Base-by-base conservation (phyloP, 306 rosid genomes). In the Lathyrus aphaca region DNA sequence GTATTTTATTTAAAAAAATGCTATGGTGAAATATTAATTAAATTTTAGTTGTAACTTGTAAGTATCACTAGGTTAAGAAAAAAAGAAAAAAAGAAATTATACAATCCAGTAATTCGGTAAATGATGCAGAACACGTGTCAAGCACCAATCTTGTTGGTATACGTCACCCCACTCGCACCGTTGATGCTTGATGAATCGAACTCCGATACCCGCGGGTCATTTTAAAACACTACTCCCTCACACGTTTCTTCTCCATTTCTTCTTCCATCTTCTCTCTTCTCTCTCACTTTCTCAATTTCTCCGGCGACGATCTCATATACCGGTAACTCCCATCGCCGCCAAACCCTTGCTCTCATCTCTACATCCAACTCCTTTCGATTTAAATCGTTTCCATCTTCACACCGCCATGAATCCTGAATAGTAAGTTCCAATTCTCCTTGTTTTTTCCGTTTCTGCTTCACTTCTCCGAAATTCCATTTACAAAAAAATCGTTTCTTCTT, bases 381-480 rank as follows among this genome's bases (percentile, higher is more conserved):
- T 64, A 27, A 27, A 32, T 32, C 38, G 38, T 6, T 35, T 35
- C 39, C 39, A 35, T 7, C 79, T 74, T 60, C 67, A 12, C 69
- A 2, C 56, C 68, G 60, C 77, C 88, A 94, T 94, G 98, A 94
- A 87, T 85, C 97, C 98, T 72, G 98, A 94, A 81, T 94, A 94
- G 98, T 94, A 80, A 80, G 98, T 82, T 60, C 70, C 10, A 76
- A 71, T 73, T 69, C 53, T 53, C 6, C 18, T 54, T 11, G 6
- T 12, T 64, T 2, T 6, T 57, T 10, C 5, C 29, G 0, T 45
- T 30, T 64, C 30, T 37, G 21, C 75, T 67, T 75, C 46, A 74
- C 30, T 77, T 79, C 7, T 13, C 39, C 3, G 2, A 39, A 70
- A 6, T 67, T 14, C 42, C 19, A 8, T 5, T 17, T 15, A 1